Conservation (phyloP, 1,284 basidiomycete species). For the Bondarzewia mesenterica region DNA sequence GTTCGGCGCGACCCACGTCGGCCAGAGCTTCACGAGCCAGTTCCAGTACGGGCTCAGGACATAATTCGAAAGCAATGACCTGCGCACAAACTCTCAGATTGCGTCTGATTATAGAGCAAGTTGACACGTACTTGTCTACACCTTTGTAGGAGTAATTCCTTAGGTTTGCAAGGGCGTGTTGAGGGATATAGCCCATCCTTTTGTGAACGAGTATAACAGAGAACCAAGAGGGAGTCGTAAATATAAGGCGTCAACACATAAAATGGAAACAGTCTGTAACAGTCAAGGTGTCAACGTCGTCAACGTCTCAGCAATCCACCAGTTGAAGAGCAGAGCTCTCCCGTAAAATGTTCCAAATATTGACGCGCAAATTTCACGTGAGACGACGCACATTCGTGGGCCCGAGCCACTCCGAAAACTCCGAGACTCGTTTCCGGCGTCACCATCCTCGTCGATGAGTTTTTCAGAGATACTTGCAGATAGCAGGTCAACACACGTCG, state of each 20-base stretch:
- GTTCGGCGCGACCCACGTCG: constrained; percentile 85
- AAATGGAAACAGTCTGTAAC: background rate
- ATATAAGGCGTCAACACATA: background rate
- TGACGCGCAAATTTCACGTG: background rate
- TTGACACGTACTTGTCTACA: constrained; percentile 56
- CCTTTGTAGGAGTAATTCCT: constrained; percentile 63
- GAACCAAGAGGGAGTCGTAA: background rate
- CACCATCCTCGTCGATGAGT: too few relatives aligned
- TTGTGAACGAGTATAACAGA: background rate
- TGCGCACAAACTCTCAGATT: constrained; percentile 19
- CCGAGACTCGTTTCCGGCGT: too few relatives aligned
- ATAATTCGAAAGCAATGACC: constrained; percentile 72
- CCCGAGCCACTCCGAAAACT: background rate
- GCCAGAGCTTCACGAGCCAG: constrained; percentile 90
- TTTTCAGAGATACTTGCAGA: too few relatives aligned
- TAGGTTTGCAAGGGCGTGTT: constrained; percentile 51
- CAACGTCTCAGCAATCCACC: too few relatives aligned
- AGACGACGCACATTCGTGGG: background rate
- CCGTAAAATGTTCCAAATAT: background rate
- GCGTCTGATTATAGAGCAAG: constrained; percentile 4
- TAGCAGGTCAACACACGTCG: too few relatives aligned
- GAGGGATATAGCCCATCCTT: constrained; percentile 48
- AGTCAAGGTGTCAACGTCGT: background rate
- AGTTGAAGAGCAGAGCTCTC: too few relatives aligned
- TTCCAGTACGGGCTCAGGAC: constrained; percentile 92